Percentiles rank a stretch among this genome's conserved stretches.
Evolutionary conservation across 257 asterid species (phyloP).

Genomic region (Solanum gracilifrons): DNA sequence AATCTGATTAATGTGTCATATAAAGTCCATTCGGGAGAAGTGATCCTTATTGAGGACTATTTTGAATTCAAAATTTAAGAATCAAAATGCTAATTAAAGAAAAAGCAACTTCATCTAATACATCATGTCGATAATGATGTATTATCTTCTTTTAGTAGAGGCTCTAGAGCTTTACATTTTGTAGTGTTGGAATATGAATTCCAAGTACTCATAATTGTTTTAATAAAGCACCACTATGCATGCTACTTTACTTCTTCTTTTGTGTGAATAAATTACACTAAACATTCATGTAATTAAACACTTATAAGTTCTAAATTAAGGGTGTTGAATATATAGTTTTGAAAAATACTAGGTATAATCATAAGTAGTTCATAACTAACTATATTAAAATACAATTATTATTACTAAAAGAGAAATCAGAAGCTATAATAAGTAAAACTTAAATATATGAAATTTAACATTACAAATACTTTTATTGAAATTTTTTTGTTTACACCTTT

Average conservation of each 20-base stretch:
- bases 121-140: no score
- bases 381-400: background rate
- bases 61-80: no score
- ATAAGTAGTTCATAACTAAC: background rate
- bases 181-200: background rate
- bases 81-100: no score
- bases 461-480: background rate
- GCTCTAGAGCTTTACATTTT: background rate
- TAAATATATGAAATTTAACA: background rate
- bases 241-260: background rate
- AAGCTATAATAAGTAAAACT: background rate
- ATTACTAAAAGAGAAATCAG: background rate
- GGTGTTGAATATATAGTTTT: background rate
- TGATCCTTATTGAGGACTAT: no score
- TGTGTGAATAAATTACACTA: background rate
- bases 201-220: background rate
- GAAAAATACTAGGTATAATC: background rate
- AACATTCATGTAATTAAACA: no score
- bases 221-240: background rate
- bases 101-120: rapidly evolving
- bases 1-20: no score
- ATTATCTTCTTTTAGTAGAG: background rate
- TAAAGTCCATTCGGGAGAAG: background rate
- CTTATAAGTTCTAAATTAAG: background rate
- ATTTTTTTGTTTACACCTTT: background rate